Conservation (phyloP, 768 basidiomycete species). For the Pholiota conissans region DNA sequence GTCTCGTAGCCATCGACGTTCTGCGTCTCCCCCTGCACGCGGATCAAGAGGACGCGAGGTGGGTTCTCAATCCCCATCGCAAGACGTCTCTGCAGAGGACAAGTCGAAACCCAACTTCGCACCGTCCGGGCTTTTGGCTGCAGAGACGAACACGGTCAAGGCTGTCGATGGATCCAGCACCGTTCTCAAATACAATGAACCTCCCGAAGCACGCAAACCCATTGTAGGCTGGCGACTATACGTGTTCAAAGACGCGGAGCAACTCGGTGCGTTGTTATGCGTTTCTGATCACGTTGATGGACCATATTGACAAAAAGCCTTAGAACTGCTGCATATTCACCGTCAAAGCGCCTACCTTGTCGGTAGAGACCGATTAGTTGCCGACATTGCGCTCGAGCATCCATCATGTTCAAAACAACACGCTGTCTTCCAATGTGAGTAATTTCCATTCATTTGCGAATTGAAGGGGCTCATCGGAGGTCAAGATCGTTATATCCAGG, state of each 20-base stretch:
- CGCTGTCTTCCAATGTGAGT: constrained; percentile 89
- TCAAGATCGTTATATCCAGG: constrained; percentile 77
- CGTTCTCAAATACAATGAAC: constrained; percentile 96
- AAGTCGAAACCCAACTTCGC: constrained; percentile 89
- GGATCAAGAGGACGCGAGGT: constrained; percentile 37
- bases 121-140: constrained; percentile 88
- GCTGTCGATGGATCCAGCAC: constrained; percentile 74
- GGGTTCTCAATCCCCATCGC: constrained; percentile 44
- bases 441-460: not conserved
- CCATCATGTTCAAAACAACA: constrained; percentile 99
- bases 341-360: constrained; percentile 93
- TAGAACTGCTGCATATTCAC: constrained; percentile 91
- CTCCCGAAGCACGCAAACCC: constrained; percentile 96
- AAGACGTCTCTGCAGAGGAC: constrained; percentile 29
- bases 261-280: constrained; percentile 69
- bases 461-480: not conserved
- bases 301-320: not conserved
- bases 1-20: constrained; percentile 41
- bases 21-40: constrained; percentile 60
- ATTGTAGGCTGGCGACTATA: constrained; percentile 89
- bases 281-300: not conserved
- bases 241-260: constrained; percentile 94
- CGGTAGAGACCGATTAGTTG: constrained; percentile 84
- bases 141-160: constrained; percentile 91
- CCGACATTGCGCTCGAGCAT: constrained; percentile 88